These are phyloP conservation scores for Aspergillus baeticus DNA, from an alignment of 495 filamentous ascomycete genomes.

Conservation along the genomic window DNA sequence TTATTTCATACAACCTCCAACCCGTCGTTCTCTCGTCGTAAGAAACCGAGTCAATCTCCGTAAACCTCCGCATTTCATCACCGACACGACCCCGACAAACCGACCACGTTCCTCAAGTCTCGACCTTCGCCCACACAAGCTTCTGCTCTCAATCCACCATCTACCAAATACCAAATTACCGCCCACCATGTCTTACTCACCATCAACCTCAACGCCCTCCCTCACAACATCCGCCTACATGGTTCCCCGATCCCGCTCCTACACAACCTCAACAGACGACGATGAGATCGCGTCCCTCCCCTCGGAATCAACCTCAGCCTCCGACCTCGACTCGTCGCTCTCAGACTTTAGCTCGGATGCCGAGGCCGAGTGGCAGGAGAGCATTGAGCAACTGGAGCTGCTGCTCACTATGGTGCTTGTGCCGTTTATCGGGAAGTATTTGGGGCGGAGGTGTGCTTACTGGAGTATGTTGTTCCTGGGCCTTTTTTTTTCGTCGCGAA, in stretches of 20 bases:
- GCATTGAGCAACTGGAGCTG: constrained; percentile 87
- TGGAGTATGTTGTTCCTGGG: constrained; percentile 63
- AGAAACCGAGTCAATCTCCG: too few species aligned
- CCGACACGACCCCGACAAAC: too few species aligned
- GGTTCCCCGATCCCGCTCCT: constrained; percentile 35
- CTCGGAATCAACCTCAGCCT: constrained; percentile 63
- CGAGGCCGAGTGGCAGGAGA: constrained; percentile 90
- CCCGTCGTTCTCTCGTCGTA: too few species aligned
- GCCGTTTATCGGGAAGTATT: constrained; percentile 88
- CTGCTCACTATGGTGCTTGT: constrained; percentile 90
- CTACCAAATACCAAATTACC: not conserved
- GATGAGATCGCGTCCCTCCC: constrained; percentile 80
- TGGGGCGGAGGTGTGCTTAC: constrained; percentile 91
- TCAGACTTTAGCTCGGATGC: constrained; percentile 63
- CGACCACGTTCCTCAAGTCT: too few species aligned
- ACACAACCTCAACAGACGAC: constrained; percentile 42
- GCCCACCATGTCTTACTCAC: not conserved
- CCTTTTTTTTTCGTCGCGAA: not conserved
- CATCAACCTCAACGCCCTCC: not conserved
- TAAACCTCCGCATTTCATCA: too few species aligned
- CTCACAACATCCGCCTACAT: constrained; percentile 42
- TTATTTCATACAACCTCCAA: too few species aligned
- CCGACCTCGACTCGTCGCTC: constrained; percentile 54
- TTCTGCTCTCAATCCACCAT: not conserved
- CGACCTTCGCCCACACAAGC: too few species aligned